Evolutionary conservation across 2,329 filamentous ascomycete species (phyloP), one percentile per base, ranked within the genome.

Genomic region (Microdochium paspali): DNA sequence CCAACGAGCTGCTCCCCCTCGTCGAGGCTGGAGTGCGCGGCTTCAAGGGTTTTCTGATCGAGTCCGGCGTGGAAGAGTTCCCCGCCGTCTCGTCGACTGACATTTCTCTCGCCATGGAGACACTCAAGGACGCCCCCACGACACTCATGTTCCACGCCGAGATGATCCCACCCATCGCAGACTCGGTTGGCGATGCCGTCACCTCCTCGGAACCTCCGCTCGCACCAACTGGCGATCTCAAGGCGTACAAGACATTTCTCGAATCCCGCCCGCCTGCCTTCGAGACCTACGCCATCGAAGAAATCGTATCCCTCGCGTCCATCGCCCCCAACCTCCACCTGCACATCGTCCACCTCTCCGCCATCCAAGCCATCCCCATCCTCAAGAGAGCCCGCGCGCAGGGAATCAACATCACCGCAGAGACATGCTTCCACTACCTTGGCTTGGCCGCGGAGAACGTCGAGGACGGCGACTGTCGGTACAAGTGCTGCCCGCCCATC

Each of bases 111-210:
- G 90, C 87, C 40, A 90, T 98, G 79, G 72, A 73, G 25, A 87
- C 85, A 44, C 78, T 98, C 51, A 86, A 87, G 51, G 82, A 88
- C 56, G 78, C 84, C 47, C 78, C 88, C 18, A 97, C 93, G 2
- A 95, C 90, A 0, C 81, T 97, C 58, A 97, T 98, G 91, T 98
- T 98, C 71, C 93, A 98, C 62, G 93, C 93, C 48, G 93, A 98
- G 67, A 97, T 96, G 90, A 84, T 94, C 12, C 90, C 91, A n/a
- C 87, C 89, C 18, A 86, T 90, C 54, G 70, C 86, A 45, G 80
- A 81, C 54, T 90, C 87, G 0, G 85, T 90, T 2, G 85, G 87
- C 46, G 88, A 93, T 62, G 80, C 82, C 24, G 82, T 89, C 3
- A 84, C 87, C 58, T 67, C 69, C 24, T 87, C 86, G 0, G 72